Base-by-base conservation (phyloP, 2,329 filamentous ascomycete genomes). In the Ramichloridium luteum region DNA sequence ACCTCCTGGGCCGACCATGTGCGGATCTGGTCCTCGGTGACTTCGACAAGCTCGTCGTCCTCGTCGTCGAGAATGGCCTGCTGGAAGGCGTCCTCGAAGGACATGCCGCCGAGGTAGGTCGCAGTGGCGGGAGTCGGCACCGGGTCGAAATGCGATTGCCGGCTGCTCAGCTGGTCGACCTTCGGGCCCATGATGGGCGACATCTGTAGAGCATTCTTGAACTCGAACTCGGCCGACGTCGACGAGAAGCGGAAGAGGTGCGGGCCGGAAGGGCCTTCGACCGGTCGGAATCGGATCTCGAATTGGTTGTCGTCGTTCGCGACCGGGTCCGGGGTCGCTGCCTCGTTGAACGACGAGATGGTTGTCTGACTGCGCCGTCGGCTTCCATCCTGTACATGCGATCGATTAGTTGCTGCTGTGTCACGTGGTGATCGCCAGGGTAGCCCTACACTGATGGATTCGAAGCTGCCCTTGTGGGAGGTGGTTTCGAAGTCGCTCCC, bases 181-280 rank as follows among this genome's bases (percentile, higher is more conserved):
- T 23, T 23, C 20, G 20, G 20, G 8, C 20, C 20, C 8, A 23
- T 23, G 43, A 84, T 59, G 12, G 81, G 81, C 13, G 81, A 86
- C 55, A 88, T 67, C 14, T 77, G 74, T 31, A 88, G 61, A 5
- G 60, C 61, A 51, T 60, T 59, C 40, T 69, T 63, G 46, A 61
- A 60, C 15, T 57, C 49, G 34, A 67, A 63, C 36, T 69, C 64
- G 47, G 63, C 50, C 31, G 75, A 70, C 17, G 71, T 67, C 13
- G 80, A 84, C 37, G 69, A 69, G 80, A 84, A 38, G 69, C 81
- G 74, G 58, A 93, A 93, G 11, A 93, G 68, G 59, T 93, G 86
- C 6, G 86, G 86, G 2, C 86, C 86, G 43, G 70, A 71, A 2
- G 86, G 86, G 1, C 86, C 86, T 52, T 84, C 70, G 5, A 88